Conservation (phyloP, 495 filamentous ascomycete species). For the Aspergillus homomorphus region DNA sequence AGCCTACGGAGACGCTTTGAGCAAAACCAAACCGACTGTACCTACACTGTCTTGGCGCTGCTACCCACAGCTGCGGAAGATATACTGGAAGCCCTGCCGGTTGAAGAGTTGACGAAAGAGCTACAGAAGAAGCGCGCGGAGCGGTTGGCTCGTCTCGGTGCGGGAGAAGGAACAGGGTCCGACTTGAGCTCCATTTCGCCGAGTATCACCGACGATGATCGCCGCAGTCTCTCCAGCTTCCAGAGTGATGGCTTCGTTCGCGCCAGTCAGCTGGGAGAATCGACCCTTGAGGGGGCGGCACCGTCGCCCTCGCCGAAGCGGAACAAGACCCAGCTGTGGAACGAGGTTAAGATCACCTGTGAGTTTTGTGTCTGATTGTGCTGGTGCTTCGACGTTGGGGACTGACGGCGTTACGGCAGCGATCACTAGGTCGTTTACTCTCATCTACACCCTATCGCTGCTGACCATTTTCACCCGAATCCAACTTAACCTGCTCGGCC, state of each 20-base stretch:
- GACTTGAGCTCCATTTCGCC: slow-evolving; percentile 68
- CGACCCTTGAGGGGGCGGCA: slow-evolving; percentile 35
- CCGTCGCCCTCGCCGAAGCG: slow-evolving; percentile 55
- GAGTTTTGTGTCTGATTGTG: slow-evolving; percentile 28
- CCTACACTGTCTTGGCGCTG: slow-evolving; percentile 94
- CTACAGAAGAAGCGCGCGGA: slow-evolving; percentile 91
- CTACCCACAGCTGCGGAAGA: slow-evolving; percentile 87
- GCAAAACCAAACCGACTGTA: slow-evolving; percentile 98
- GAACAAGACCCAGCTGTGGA: slow-evolving; percentile 91
- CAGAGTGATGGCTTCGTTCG: slow-evolving; percentile 78
- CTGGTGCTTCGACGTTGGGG: neutral
- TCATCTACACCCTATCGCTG: slow-evolving; percentile 86
- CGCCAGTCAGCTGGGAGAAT: slow-evolving; percentile 67
- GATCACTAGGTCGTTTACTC: slow-evolving; percentile 83
- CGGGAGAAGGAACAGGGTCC: slow-evolving; percentile 51
- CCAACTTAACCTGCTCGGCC: slow-evolving; percentile 94
- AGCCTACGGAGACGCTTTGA: slow-evolving; percentile 94
- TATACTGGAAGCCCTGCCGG: slow-evolving; percentile 81
- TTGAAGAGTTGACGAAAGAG: slow-evolving; percentile 84
- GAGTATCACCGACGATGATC: slow-evolving; percentile 81
- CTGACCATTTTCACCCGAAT: slow-evolving; percentile 90
- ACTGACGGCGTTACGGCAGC: slow-evolving; percentile 47
- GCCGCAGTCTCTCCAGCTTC: slow-evolving; percentile 68
- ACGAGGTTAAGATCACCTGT: slow-evolving; percentile 96
- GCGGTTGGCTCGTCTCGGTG: slow-evolving; percentile 56